Base-by-base conservation (phyloP, 1,284 basidiomycete species). In the Porogramme epimiltina region DNA sequence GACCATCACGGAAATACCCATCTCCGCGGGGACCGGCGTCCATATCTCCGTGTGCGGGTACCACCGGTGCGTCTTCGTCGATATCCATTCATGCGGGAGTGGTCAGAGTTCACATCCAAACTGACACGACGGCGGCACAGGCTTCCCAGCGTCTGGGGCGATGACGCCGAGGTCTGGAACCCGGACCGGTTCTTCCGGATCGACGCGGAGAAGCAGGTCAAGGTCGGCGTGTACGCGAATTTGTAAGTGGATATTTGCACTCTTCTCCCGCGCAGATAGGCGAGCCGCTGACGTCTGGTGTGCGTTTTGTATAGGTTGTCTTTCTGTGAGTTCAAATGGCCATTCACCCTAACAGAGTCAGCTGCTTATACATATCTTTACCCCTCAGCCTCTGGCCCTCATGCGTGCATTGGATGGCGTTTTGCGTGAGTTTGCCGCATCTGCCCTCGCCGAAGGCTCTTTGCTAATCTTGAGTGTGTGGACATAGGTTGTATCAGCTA, bases 181-280 rank as follows among this genome's bases (percentile, higher is more conserved):
- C 80, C 81, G 6, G 76, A 80, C 16, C 82, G 81, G 73, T 61
- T 79, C 42, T 54, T 69, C 4, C 64, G 54, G 10, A 43, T 66
- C 25, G 60, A 62, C 8, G 58, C 62, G 18, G 66, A 66, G n/a
- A 76, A 73, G 58, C 73, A 69, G 19, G 67, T 73, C 0, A 59
- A 61, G 9, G 62, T 81, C 4, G 79, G 82, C 1, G 70, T 79
- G 11, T 77, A 79, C 54, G 73, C 72, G 8, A 81, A 81, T 63
- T 61, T 83, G 81, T 83, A 56, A 61, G 79, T 22, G 3, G 11
- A 2, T 8, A n/a, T 18, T 3, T 20, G n/a, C 20, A 4, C 1
- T 26, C 13, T 25, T 23, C 5, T 2, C 6, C 2, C 11, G 11
- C 22, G 23, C 31, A 24, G 9, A 45, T 16, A 13, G 6, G 10